Percentiles rank a stretch among this genome's conserved stretches.
These are phyloP conservation scores for Chrysosporium queenslandicum DNA, from an alignment of 2,329 filamentous ascomycete species.

Conservation along the genomic window DNA sequence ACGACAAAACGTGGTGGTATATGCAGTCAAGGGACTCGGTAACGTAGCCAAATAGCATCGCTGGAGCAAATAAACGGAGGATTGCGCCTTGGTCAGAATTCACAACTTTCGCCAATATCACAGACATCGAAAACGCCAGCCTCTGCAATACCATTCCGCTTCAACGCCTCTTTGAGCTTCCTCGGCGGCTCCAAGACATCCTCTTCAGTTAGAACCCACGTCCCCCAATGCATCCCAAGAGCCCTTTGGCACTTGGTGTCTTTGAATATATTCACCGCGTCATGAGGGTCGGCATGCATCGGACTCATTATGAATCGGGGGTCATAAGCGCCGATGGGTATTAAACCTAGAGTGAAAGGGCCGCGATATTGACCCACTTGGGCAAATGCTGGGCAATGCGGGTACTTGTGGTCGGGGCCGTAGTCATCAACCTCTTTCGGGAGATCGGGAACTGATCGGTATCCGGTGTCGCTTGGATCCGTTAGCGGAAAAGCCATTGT, in stretches of 20 bases:
- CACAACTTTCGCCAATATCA: slow-evolving; percentile 71
- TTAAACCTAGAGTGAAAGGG: slow-evolving; percentile 81
- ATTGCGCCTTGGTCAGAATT: slow-evolving; percentile 48
- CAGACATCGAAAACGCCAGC: slow-evolving; percentile 70
- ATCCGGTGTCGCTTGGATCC: slow-evolving; percentile 67
- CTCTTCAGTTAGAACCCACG: slow-evolving; percentile 78
- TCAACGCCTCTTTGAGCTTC: slow-evolving; percentile 61
- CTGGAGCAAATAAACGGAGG: background rate
- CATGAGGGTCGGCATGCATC: slow-evolving; percentile 78
- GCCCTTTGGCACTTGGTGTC: slow-evolving; percentile 71
- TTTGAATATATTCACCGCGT: slow-evolving; percentile 78
- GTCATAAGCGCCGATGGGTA: slow-evolving; percentile 85
- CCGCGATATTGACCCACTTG: slow-evolving; percentile 71
- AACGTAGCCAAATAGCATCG: background rate
- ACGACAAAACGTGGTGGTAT: background rate
- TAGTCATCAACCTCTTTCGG: slow-evolving; percentile 61
- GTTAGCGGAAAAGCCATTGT: background rate
- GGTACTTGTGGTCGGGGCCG: slow-evolving; percentile 54
- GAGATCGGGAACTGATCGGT: slow-evolving; percentile 62
- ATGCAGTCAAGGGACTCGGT: background rate
- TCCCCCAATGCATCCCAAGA: slow-evolving; percentile 85
- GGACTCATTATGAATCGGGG: slow-evolving; percentile 56
- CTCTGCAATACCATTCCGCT: slow-evolving; percentile 55
- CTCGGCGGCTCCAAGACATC: slow-evolving; percentile 73
- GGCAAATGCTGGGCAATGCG: slow-evolving; percentile 71